Conservation (phyloP, 2,329 filamentous ascomycete species). For the Ophiocordyceps camponoti-leonardi region DNA sequence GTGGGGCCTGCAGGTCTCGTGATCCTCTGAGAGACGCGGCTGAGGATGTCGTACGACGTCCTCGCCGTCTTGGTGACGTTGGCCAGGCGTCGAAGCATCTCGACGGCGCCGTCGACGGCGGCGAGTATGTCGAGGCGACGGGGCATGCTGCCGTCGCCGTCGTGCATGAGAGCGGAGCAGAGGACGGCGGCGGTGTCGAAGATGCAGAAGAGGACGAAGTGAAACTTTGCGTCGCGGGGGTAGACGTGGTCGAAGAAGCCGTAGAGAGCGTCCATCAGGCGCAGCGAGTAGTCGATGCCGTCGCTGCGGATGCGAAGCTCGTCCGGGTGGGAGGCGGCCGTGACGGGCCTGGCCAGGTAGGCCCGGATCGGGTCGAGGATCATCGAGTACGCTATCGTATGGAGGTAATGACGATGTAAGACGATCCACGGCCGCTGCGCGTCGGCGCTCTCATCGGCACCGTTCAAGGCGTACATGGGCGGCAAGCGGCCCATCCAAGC, state of each 20-base stretch:
- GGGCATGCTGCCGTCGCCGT: slow-evolving; percentile 18
- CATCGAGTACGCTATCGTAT: slow-evolving; percentile 25
- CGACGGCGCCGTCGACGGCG: slow-evolving; percentile 17
- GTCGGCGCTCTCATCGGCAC: slow-evolving; percentile 23
- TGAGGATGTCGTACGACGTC: slow-evolving; percentile 16
- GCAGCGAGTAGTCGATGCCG: slow-evolving; percentile 24
- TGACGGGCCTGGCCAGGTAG: slow-evolving; percentile 21
- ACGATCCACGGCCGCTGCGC: slow-evolving; percentile 20
- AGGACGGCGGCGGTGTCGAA: slow-evolving; percentile 32
- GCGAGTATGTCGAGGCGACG: slow-evolving; percentile 20
- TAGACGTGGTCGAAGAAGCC: slow-evolving; percentile 24
- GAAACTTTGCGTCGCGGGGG: slow-evolving; percentile 28
- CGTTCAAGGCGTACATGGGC: slow-evolving; percentile 17
- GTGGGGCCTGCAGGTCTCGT: slow-evolving; percentile 3
- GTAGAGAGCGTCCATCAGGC: slow-evolving; percentile 20
- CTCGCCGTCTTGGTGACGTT: slow-evolving; percentile 16
- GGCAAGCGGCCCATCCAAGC: slow-evolving; percentile 24
- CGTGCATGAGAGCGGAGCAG: slow-evolving; percentile 32
- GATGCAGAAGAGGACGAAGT: slow-evolving; percentile 31
- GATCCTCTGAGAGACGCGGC: slow-evolving; percentile 11
- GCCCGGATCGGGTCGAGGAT: slow-evolving; percentile 28
- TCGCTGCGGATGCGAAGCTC: slow-evolving; percentile 18
- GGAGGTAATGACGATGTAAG: slow-evolving; percentile 26
- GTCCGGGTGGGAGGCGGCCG: slow-evolving; percentile 9
- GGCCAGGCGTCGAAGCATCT: slow-evolving; percentile 14